Conservation (phyloP, 371 early-diverging fungal species). For the Mortierella sp. region DNA sequence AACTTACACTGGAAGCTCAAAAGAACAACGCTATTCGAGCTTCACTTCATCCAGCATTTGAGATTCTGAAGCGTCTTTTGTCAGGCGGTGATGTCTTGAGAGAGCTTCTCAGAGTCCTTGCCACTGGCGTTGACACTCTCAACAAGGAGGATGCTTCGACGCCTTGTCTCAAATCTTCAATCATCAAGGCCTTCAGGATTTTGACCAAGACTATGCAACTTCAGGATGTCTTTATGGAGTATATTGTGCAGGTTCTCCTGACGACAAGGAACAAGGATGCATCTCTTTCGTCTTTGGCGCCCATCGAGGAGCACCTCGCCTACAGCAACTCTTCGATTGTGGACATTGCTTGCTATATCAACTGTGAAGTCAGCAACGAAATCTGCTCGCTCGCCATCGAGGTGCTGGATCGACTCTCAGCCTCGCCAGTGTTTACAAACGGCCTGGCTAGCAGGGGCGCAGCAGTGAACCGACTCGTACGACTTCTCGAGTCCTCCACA, state of each 20-base stretch:
- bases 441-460: slow-evolving; percentile 55
- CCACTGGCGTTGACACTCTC: slow-evolving; percentile 66
- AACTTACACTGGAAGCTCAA: slow-evolving; percentile 28
- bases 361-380: slow-evolving; percentile 70
- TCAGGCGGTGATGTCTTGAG: slow-evolving; percentile 77
- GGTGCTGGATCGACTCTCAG: slow-evolving; percentile 76
- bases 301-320: slow-evolving; percentile 83
- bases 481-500: slow-evolving; percentile 68
- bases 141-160: slow-evolving; percentile 52
- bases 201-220: slow-evolving; percentile 68
- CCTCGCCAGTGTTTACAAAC: slow-evolving; percentile 59
- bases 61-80: slow-evolving; percentile 80
- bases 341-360: slow-evolving; percentile 76
- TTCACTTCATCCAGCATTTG: slow-evolving; percentile 85
- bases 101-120: slow-evolving; percentile 72
- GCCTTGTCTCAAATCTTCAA: slow-evolving; percentile 33
- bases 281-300: slow-evolving; percentile 60
- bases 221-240: slow-evolving; percentile 76
- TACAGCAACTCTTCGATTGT: slow-evolving; percentile 73
- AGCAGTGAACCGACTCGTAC: slow-evolving; percentile 75
- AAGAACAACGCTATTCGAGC: slow-evolving; percentile 41
- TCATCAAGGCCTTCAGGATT: slow-evolving; percentile 72
- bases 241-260: slow-evolving; percentile 68
- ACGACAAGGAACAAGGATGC: slow-evolving; percentile 30
- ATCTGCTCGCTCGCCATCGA: slow-evolving; percentile 80